phyloP scores from a whole-genome alignment of 148 eudicot genomes.

The Amaranthus palmeri region DNA sequence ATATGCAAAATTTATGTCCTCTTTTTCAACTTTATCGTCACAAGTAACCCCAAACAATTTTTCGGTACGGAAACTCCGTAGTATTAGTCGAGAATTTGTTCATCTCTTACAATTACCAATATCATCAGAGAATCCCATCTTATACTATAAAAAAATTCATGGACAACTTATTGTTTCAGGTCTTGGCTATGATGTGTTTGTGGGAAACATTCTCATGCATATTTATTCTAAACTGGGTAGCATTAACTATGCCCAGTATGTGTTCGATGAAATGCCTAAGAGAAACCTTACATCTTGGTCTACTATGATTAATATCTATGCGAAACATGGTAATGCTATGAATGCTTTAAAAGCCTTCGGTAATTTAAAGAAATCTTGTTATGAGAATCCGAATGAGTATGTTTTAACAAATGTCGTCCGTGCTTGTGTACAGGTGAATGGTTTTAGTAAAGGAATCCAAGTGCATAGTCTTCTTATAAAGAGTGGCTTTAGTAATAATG shows the following conservation, averaged over 20 bases:
- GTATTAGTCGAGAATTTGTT: slow-evolving; percentile 32
- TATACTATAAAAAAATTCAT: slow-evolving; percentile 38
- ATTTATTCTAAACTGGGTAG: slow-evolving; percentile 34
- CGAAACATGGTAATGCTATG: slow-evolving; percentile 31
- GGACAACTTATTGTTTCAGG: slow-evolving; percentile 42
- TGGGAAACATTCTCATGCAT: slow-evolving; percentile 46
- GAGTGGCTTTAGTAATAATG: slow-evolving; percentile 40
- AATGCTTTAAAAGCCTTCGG: slow-evolving; percentile 40
- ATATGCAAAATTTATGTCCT: slow-evolving; percentile 14
- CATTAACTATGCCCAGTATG: slow-evolving; percentile 30
- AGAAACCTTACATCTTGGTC: slow-evolving; percentile 61
- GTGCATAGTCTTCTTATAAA: slow-evolving; percentile 47
- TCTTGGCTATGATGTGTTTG: slow-evolving; percentile 39
- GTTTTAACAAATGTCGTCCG: slow-evolving; percentile 49
- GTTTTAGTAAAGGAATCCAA: slow-evolving; percentile 32
- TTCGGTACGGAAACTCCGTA: slow-evolving; percentile 28
- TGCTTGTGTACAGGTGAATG: slow-evolving; percentile 39
- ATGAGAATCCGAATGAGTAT: slow-evolving; percentile 49
- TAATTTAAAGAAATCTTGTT: slow-evolving; percentile 32
- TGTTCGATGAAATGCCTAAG: slow-evolving; percentile 61
- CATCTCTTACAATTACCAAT: slow-evolving; percentile 34
- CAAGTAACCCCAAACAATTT: slow-evolving; percentile 6
- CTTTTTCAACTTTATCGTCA: slow-evolving; percentile 21
- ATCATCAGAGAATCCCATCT: slow-evolving; percentile 20
- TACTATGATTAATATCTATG: slow-evolving; percentile 47